Conservation (phyloP, 2,329 filamentous ascomycete genomes). For the Microdochium nivale region DNA sequence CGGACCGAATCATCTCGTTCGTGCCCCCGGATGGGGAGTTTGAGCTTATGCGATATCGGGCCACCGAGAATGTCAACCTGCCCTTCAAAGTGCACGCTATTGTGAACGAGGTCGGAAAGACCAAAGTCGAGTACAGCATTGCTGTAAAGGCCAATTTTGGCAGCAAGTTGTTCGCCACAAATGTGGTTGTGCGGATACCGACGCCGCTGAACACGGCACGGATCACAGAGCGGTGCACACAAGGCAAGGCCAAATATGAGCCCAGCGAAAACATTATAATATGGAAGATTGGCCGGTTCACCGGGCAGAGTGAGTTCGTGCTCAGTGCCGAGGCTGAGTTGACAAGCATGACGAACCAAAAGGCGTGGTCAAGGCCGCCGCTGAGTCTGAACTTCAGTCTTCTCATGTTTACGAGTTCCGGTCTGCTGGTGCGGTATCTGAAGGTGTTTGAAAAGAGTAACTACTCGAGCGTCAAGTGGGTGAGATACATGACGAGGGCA, state of each 20-base stretch:
- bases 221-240: constrained; percentile 85
- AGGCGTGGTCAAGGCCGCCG: constrained; percentile 90
- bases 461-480: constrained; percentile 98
- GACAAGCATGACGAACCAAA: constrained; percentile 96
- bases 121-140: constrained; percentile 97
- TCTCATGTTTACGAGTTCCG: constrained; percentile 96
- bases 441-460: constrained; percentile 99
- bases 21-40: constrained; percentile 96
- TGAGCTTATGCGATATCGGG: constrained; percentile 96
- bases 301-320: constrained; percentile 94
- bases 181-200: constrained; percentile 88
- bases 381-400: constrained; percentile 86
- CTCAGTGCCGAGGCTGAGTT: constrained; percentile 87
- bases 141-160: constrained; percentile 96
- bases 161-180: constrained; percentile 91
- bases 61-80: constrained; percentile 96
- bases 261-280: constrained; percentile 96
- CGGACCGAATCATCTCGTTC: constrained; percentile 93
- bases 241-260: constrained; percentile 98
- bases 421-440: constrained; percentile 82
- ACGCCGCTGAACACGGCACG: constrained; percentile 94
- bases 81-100: constrained; percentile 99
- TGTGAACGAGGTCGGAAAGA: constrained; percentile 93
- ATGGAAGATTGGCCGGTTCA: constrained; percentile 98
- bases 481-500: constrained; percentile 95